Evolutionary conservation across 2,329 filamentous ascomycete species (phyloP), one percentile per base, ranked within the genome.

Genomic region (Paraconiothyrium brasiliense): DNA sequence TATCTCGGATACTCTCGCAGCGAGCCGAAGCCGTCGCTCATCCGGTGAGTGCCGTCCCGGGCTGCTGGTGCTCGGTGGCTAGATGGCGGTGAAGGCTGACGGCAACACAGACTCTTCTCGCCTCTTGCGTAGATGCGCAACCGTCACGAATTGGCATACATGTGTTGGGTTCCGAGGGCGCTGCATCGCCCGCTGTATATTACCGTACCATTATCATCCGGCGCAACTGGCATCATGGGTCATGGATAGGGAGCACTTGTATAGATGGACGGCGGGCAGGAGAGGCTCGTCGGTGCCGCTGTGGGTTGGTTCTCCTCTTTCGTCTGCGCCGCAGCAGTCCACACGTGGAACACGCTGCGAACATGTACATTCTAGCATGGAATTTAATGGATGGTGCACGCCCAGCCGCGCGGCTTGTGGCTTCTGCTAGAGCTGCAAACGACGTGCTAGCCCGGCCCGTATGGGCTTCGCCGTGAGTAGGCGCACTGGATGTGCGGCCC

Each of bases 1-100:
- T 99, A 98, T 82, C 90, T 99, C 74, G 95, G 94, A 72, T 98
- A 97, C 84, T 96, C 94, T 58, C 91, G 92, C 80, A 98, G 94
- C 85, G 91, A 94, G 80, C 95, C 95, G 44, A 89, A 92, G 78
- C 95, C 95, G 58, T 90, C 92, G 49, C 79, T 92, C 71, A 90
- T 92, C 82, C 88, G 88, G 89, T 91, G 68, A 70, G 69, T 55
- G 24, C 14, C 47, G n/a, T 43, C 34, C 54, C 11, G 24, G 10
- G 22, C 44, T 30, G 27, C 27, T 30, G 27, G 27, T 6, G 4
- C 27, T 30, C 27, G 30, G n/a, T n/a, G 11, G 27, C 10, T 30
- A 22, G 22, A 51, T 11, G 54, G 54, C 52, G 52, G 57, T 62
- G 57, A 62, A 59, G n/a, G 62, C 72, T 76, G 48, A 76, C 68